Evolutionary conservation across 169 alveolate genomes (phyloP).

Genomic region (Plasmodium ovale): DNA sequence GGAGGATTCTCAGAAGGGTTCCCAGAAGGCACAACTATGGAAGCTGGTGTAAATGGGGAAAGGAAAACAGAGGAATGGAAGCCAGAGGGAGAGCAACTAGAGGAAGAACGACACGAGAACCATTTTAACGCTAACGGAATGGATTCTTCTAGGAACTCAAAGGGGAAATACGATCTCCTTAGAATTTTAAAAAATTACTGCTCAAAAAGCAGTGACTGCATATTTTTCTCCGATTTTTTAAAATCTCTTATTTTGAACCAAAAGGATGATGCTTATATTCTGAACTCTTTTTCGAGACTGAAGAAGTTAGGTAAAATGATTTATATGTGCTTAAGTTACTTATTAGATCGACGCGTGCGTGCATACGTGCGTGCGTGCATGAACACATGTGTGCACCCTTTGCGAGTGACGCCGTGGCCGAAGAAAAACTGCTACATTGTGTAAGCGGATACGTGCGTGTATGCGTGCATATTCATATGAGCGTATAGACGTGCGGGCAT

Average conservation of each 20-base stretch:
- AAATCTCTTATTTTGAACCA: slow-evolving; percentile 38
- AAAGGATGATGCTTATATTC: slow-evolving; percentile 49
- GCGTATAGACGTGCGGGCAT: background rate
- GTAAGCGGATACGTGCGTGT: background rate
- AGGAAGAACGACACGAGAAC: slow-evolving; percentile 4
- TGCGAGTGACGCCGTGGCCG: background rate
- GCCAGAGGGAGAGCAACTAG: background rate
- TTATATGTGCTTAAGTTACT: background rate
- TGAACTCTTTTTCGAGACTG: slow-evolving; percentile 21
- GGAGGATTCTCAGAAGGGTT: background rate
- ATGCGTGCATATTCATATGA: background rate
- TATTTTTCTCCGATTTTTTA: slow-evolving; percentile 26
- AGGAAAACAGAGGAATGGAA: background rate
- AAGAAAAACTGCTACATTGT: background rate
- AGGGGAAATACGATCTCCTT: slow-evolving; percentile 21
- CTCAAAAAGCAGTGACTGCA: slow-evolving; percentile 18
- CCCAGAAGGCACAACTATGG: too few species aligned
- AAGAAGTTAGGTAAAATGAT: slow-evolving; percentile 45
- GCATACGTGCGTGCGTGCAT: background rate
- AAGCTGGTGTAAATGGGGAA: background rate
- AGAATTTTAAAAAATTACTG: slow-evolving; percentile 31
- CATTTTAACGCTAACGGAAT: background rate
- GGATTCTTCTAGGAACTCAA: background rate
- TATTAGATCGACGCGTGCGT: background rate
- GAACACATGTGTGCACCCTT: background rate